Evolutionary conservation across 1,139 yeast species (phyloP), one percentile per base, ranked within the genome.

Genomic region (Saccharomyces hybrid): DNA sequence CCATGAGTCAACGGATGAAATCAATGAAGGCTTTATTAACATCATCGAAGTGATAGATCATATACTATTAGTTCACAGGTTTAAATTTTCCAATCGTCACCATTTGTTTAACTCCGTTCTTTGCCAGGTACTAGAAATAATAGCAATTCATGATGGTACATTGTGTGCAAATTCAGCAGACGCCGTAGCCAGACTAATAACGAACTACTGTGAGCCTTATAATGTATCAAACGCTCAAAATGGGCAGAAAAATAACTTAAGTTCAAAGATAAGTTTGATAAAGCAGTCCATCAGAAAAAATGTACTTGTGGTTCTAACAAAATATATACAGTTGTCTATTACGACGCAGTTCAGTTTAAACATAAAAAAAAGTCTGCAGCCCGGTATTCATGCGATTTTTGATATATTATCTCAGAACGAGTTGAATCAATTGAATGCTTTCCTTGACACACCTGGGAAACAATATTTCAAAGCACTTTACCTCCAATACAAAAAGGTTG

Each of bases 191-290:
- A 79, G 97, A 63, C 70, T 88, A 16, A 65, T 89, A 53, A 73
- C 78, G 34, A 86, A 86, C 63, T 72, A 86, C 48, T 88, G 96
- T 72, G 95, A 88, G 60, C 95, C 96, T 1, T 69, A 72, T 48
- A 54, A 65, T 61, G 50, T 61, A 54, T 53, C 63, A 8, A 57
- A 55, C 20, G 60, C 57, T 26, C 58, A 58, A 11, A 27, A 56
- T 16, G 62, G 41, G 47, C 65, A 67, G 8, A 69, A 64, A 28
- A 64, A 70, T 28, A 69, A 75, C 2, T 72, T 87, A 54, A 84
- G 78, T 20, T 82, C 93, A 0, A 74, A 81, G 2, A 70, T 85
- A 0, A 75, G 84, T 1, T 61, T 78, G n/a, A 76, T 83, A 50
- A 86, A 83, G 61, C 75, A 78, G 54, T 75, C 81, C 2, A 71